Percentiles rank a stretch among this genome's conserved stretches.
phyloP scores from a whole-genome alignment of 192 early-diverging fungal genomes.

The Backusella sp. region DNA sequence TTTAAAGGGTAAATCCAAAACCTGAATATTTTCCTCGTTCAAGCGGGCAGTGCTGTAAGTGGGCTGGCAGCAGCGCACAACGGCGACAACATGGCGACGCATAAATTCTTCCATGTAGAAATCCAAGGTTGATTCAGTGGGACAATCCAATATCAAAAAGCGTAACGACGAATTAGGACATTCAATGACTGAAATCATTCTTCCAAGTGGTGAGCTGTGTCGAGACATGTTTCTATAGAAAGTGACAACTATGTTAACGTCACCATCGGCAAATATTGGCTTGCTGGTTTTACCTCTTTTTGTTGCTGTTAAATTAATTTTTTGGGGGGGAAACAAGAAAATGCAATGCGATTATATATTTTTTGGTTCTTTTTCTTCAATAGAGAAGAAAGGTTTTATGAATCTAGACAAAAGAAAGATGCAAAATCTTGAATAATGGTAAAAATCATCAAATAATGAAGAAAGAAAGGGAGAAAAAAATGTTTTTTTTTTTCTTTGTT shows the following conservation, averaged over 20 bases:
- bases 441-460: not conserved
- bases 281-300: not conserved
- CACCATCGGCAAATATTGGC: not conserved
- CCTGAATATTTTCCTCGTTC: conserved; percentile 57
- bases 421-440: not conserved
- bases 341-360: no score
- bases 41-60: conserved; percentile 71
- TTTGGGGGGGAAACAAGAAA: no score
- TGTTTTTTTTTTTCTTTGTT: not conserved
- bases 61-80: conserved; percentile 90
- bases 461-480: not conserved
- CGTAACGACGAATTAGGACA: conserved; percentile 56
- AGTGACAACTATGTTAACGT: not conserved
- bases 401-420: not conserved
- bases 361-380: not conserved
- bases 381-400: not conserved
- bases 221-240: not conserved
- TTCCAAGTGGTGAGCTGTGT: conserved; percentile 43
- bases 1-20: conserved; percentile 86
- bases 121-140: conserved; percentile 72
- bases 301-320: not conserved
- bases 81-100: conserved; percentile 73
- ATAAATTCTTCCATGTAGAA: conserved; percentile 73
- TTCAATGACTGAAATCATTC: conserved; percentile 63
- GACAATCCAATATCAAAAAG: conserved; percentile 92